Conservation (phyloP, 164 flowering plant species). For the Nymphaea colorata region DNA sequence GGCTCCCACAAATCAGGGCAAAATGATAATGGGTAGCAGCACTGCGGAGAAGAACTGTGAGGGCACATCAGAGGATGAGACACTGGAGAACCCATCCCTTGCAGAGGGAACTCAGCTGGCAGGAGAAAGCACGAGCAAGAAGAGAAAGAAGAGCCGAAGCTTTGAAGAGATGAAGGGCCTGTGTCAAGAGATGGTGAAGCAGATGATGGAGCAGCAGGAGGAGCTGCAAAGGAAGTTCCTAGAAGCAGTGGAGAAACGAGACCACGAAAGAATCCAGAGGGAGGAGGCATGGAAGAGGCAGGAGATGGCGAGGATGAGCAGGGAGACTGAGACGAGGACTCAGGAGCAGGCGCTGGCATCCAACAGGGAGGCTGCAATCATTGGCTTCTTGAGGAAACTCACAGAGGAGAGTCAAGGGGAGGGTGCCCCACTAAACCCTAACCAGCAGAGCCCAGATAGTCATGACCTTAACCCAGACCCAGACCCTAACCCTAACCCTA, state of each 20-base stretch:
- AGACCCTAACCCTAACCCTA: neutral
- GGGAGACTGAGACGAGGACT: neutral
- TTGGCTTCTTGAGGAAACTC: neutral
- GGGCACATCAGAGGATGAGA: slow-evolving; percentile 1
- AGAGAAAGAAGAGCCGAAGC: neutral
- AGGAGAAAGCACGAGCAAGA: neutral
- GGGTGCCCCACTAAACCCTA: neutral
- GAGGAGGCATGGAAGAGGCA: slow-evolving; percentile 2
- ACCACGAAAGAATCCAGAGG: slow-evolving; percentile 1
- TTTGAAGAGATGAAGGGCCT: neutral
- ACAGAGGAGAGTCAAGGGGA: neutral
- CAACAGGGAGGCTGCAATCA: neutral
- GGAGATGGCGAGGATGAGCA: slow-evolving; percentile 1
- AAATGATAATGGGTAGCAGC: neutral
- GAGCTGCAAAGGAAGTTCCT: neutral
- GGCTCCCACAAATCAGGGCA: neutral
- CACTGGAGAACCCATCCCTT: slow-evolving; percentile 1
- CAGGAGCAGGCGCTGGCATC: slow-evolving; percentile 1
- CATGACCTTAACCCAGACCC: neutral
- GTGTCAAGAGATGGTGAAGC: neutral
- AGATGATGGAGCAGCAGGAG: slow-evolving; percentile 1
- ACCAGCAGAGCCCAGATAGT: neutral
- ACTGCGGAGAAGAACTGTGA: neutral
- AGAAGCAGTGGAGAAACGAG: neutral
- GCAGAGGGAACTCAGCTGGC: neutral